Percentiles rank a stretch among this genome's conserved stretches.
These are phyloP conservation scores for Epicoccum nigrum DNA, from an alignment of 2,329 filamentous ascomycete genomes.

Conservation along the genomic window DNA sequence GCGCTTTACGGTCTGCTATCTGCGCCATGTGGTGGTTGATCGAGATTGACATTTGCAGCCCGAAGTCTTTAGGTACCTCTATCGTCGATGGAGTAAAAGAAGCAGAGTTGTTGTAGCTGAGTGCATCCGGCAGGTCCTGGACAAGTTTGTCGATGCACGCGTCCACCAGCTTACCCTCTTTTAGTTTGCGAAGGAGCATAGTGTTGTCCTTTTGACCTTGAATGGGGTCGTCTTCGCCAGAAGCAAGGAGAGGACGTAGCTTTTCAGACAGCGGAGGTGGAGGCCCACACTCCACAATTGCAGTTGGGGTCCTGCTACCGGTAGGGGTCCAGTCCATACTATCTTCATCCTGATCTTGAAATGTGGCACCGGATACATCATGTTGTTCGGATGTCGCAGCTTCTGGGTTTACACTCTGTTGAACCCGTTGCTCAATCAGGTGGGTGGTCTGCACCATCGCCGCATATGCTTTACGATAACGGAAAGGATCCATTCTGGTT, in stretches of 20 bases:
- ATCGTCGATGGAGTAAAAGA: slow-evolving; percentile 48
- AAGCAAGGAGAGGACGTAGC: slow-evolving; percentile 40
- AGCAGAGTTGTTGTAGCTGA: slow-evolving; percentile 42
- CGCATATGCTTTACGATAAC: slow-evolving; percentile 47
- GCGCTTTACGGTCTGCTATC: slow-evolving; percentile 44
- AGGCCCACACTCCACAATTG: slow-evolving; percentile 39
- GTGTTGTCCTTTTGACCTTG: slow-evolving; percentile 34
- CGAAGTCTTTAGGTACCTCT: slow-evolving; percentile 47
- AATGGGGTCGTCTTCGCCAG: slow-evolving; percentile 32
- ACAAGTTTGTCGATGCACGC: slow-evolving; percentile 47
- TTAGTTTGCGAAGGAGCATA: slow-evolving; percentile 42
- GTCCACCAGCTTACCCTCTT: slow-evolving; percentile 46
- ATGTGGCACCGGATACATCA: slow-evolving; percentile 17
- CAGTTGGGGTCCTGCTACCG: slow-evolving; percentile 35
- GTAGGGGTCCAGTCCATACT: slow-evolving; percentile 49
- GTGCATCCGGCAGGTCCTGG: slow-evolving; percentile 42
- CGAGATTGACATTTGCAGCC: slow-evolving; percentile 45
- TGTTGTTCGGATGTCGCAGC: slow-evolving; percentile 13
- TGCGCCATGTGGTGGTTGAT: slow-evolving; percentile 49
- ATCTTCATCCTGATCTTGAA: slow-evolving; percentile 42
- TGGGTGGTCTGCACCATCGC: slow-evolving; percentile 46
- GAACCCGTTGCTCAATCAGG: slow-evolving; percentile 40
- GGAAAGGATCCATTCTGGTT: slow-evolving; percentile 45
- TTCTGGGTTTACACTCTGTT: slow-evolving; percentile 23
- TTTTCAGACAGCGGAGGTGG: slow-evolving; percentile 37